Evolutionary conservation across 805 yeast genomes (phyloP), one percentile per base, ranked within the genome.

Genomic region (Vanderwaltozyma tropicalis): DNA sequence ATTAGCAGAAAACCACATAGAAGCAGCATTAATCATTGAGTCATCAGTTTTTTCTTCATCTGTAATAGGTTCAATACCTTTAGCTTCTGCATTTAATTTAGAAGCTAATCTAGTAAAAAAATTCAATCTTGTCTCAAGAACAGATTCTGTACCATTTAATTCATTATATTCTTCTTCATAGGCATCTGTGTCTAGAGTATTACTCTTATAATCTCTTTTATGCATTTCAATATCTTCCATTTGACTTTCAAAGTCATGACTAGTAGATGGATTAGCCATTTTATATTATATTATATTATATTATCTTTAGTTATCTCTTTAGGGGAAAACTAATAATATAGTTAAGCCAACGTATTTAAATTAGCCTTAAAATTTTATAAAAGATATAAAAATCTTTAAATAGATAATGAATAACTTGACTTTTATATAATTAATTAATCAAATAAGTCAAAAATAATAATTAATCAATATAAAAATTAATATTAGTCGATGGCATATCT

Each of bases 1-100:
- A 62, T 87, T 86, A 20, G 94, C 94, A 8, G 94, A 80, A 51
- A 80, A 70, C 95, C 95, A 87, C 89, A 87, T 82, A 33, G 88
- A 69, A 32, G 86, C 83, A 25, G 89, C 82, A 47, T 73, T 74
- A 64, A 74, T 66, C 42, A 80, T 57, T 22, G 82, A 76, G 33
- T 69, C 70, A 43, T 79, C 84, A 32, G 72, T 69, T 55, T 83
- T 79, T 59, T 84, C 92, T 31, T 78, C 82, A 45, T 81, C 94
- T 9, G 81, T 76, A 39, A 87, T 72, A 32, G 80, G 68, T 50
- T 85, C 94, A 44, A 87, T 76, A 61, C 95, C 95, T 55, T 82
- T 74, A 16, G 72, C 67, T 57, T 79, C 85, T 28, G 72, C 73
- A 38, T 63, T 60, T 20, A 61, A 28, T 10, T 41, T 41, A 17